These are phyloP conservation scores for Cucurbita argyrosperma DNA, from an alignment of 306 rosid genomes.

Conservation along the genomic window DNA sequence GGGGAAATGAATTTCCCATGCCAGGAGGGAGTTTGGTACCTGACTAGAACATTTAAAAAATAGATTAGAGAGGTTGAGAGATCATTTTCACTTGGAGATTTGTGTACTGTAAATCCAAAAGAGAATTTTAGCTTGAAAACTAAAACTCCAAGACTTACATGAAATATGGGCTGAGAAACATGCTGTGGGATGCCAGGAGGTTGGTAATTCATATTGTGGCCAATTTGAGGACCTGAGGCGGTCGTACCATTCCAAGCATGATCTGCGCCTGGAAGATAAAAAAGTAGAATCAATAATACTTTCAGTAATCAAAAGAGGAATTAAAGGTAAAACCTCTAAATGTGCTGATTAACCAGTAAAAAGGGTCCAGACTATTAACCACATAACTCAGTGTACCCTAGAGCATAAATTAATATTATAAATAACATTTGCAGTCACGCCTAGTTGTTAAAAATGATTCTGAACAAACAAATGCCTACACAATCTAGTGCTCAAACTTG, in stretches of 20 bases:
- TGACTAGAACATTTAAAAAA: conserved; percentile 38
- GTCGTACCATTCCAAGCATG: conserved; percentile 97
- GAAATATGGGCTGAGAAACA: conserved; percentile 61
- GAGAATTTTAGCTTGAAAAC: conserved; percentile 2
- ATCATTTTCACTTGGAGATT: background rate
- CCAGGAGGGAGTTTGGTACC: conserved; percentile 52
- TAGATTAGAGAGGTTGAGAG: conserved; percentile 1
- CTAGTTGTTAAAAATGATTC: background rate
- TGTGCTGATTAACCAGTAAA: background rate
- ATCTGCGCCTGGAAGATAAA: conserved; percentile 67
- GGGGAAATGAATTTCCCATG: conserved; percentile 53
- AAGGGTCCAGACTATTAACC: background rate
- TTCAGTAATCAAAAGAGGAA: background rate
- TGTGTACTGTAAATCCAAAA: background rate
- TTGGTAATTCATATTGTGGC: conserved; percentile 49
- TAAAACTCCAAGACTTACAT: conserved; percentile 44
- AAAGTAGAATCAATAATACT: background rate
- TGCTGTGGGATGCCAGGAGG: conserved; percentile 60
- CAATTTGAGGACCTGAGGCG: conserved; percentile 67
- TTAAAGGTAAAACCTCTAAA: background rate
- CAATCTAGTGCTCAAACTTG: background rate
- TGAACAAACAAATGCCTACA: background rate
- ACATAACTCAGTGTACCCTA: background rate
- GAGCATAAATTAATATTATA: background rate
- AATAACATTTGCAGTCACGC: background rate